phyloP scores from a whole-genome alignment of 192 early-diverging fungal species.

The Lunasporangiospora selenospora region DNA sequence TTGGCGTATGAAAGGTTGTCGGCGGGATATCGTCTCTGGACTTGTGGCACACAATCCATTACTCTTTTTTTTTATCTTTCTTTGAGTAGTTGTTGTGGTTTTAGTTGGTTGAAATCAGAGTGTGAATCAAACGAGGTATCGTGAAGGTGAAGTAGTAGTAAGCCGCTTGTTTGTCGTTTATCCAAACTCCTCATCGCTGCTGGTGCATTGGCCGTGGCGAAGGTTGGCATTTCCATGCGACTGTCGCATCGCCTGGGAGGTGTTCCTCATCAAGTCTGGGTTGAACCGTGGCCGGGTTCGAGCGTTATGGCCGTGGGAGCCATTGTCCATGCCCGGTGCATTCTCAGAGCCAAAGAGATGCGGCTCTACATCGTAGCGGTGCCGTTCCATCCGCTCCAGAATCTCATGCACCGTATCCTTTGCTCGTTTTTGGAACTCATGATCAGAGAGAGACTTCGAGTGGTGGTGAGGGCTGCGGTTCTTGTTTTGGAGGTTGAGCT shows the following conservation, averaged over 20 bases:
- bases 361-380: conserved; percentile 2
- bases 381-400: conserved; percentile 12
- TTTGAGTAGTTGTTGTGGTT: too few relatives aligned
- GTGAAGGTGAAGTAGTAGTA: too few relatives aligned
- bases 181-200: too few relatives aligned
- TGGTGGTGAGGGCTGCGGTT: not conserved
- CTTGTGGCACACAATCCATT: too few relatives aligned
- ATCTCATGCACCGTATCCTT: conserved; percentile 18
- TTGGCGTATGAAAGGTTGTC: too few relatives aligned
- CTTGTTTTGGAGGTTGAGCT: too few relatives aligned
- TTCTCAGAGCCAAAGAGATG: not conserved
- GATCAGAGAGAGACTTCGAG: not conserved
- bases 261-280: conserved; percentile 7
- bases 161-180: too few relatives aligned
- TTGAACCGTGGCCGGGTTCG: conserved; percentile 3
- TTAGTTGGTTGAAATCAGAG: too few relatives aligned
- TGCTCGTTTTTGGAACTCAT: conserved; percentile 10
- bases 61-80: too few relatives aligned
- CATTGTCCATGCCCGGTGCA: conserved; percentile 11
- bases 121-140: too few relatives aligned
- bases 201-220: conserved; percentile 11
- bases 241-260: not conserved
- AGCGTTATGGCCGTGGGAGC: conserved; percentile 1
- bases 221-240: conserved; percentile 27
- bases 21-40: too few relatives aligned